Base-by-base conservation (phyloP, 768 basidiomycete genomes). In the Tephrocybe sp. region DNA sequence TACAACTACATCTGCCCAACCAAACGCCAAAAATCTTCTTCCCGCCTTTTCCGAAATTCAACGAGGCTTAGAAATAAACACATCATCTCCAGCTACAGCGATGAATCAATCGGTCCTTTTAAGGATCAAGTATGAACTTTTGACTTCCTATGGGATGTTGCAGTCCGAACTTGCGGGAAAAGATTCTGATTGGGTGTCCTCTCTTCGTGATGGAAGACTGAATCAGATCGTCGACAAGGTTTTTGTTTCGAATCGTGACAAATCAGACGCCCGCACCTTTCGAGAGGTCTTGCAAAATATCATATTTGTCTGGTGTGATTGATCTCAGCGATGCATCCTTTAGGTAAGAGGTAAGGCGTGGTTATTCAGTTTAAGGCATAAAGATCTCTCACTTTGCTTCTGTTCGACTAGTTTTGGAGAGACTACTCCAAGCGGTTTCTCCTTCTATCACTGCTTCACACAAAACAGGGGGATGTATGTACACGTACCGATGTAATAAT, bases 91-190 rank as follows among this genome's bases (percentile, higher is more conserved):
- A 23, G 49, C 48, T 6, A 35, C 39, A 17, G 42, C 39, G 17
- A 39, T 55, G n/a, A 35, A 59, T 14, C 36, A 30, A 16, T 30
- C 55, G 2, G 56, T 54, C 45, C 47, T 58, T 23, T 41, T 54
- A 51, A 69, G 64, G 43, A 56, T 63, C 51, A 77, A 75, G 61
- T 76, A 70, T 44, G 59, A 64, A 16, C 65, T 77, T 39, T 55
- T 77, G 31, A 42, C 63, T 53, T 69, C 75, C 8, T 77, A 70
- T 43, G 70, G 67, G 16, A 65, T 63, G 36, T 56, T 77, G 20
- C 74, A 67, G 45, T 52, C 48, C 7, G 39, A 67, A 43, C 48
- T 57, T 2, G 54, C 39, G 3, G 65, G 66, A 33, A 65, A 52
- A 53, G 73, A 76, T 40, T 26, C 39, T 6, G 67, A 68, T 16